phyloP scores from a whole-genome alignment of 495 filamentous ascomycete genomes.

The Penicillium coffeae region DNA sequence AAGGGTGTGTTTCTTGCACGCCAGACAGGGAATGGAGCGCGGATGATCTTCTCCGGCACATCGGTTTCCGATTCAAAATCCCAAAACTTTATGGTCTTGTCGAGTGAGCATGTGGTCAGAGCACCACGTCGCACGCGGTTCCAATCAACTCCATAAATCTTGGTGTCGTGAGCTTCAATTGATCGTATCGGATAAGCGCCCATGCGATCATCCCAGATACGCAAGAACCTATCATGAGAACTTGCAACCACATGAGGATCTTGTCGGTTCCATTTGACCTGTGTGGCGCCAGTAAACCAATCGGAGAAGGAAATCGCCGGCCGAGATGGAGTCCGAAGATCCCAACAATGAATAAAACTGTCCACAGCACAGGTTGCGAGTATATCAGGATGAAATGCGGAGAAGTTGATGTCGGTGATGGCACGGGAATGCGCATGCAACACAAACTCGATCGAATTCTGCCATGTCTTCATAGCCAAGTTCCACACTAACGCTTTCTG shows the following conservation, averaged over 20 bases:
- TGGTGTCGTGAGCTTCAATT: slow-evolving; percentile 87
- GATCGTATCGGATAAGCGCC: slow-evolving; percentile 74
- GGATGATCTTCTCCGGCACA: slow-evolving; percentile 67
- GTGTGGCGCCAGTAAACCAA: slow-evolving; percentile 92
- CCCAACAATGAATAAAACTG: slow-evolving; percentile 92
- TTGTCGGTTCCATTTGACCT: slow-evolving; percentile 93
- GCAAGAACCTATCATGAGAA: slow-evolving; percentile 79
- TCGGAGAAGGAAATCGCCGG: slow-evolving; percentile 82
- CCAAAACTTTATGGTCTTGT: slow-evolving; percentile 94
- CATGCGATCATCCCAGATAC: slow-evolving; percentile 88
- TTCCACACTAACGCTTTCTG: slow-evolving; percentile 97
- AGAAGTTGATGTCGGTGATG: slow-evolving; percentile 97
- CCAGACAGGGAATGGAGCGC: slow-evolving; percentile 85
- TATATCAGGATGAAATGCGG: slow-evolving; percentile 83
- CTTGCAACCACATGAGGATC: slow-evolving; percentile 82
- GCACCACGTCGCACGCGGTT: slow-evolving; percentile 68
- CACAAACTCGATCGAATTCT: slow-evolving; percentile 81
- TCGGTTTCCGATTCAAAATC: slow-evolving; percentile 65
- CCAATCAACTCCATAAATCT: slow-evolving; percentile 97
- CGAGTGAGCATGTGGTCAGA: slow-evolving; percentile 82
- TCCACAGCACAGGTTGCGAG: slow-evolving; percentile 91
- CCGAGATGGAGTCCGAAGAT: slow-evolving; percentile 70
- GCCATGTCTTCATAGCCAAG: slow-evolving; percentile 67
- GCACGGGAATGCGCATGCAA: slow-evolving; percentile 84
- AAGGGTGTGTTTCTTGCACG: slow-evolving; percentile 92